Conservation (phyloP, 176 grass and related monocot genomes). For the Cenchrus fungigraminus region DNA sequence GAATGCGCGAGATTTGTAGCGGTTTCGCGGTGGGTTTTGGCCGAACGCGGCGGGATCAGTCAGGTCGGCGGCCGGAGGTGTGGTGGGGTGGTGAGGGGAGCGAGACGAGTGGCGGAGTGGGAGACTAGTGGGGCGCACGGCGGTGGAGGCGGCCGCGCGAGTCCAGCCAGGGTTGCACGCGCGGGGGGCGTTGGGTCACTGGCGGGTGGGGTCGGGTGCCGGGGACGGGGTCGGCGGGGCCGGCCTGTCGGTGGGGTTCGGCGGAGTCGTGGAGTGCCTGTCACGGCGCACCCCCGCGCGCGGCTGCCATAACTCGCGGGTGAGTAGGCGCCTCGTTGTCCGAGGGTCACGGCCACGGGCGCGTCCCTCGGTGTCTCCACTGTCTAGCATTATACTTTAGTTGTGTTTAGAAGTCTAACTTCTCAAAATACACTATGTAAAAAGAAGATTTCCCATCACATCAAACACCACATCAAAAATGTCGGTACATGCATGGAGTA, state of each 20-base stretch:
- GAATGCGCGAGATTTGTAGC: conserved; percentile 41
- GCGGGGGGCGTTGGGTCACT: neutral
- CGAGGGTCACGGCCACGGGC: no score
- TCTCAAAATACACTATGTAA: no score
- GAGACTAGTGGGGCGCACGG: conserved; percentile 42
- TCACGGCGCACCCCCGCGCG: neutral
- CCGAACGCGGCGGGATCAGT: conserved; percentile 18
- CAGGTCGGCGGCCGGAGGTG: conserved; percentile 14
- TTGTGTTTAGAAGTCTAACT: no score
- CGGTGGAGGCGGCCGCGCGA: neutral
- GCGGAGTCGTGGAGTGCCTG: neutral
- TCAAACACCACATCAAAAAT: no score
- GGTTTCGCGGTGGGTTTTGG: conserved; percentile 42
- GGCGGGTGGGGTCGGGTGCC: neutral
- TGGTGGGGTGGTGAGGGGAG: conserved; percentile 31
- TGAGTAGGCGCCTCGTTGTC: conserved; percentile 42
- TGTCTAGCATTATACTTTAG: no score
- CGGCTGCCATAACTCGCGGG: neutral
- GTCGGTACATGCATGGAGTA: no score
- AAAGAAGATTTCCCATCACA: no score
- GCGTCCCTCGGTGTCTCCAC: no score
- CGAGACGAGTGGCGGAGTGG: conserved; percentile 18
- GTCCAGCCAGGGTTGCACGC: neutral
- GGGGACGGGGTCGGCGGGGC: neutral
- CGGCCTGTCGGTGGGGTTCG: conserved; percentile 17